phyloP scores from a whole-genome alignment of 352 stramenopile genomes.

The Phytopythium litorale region DNA sequence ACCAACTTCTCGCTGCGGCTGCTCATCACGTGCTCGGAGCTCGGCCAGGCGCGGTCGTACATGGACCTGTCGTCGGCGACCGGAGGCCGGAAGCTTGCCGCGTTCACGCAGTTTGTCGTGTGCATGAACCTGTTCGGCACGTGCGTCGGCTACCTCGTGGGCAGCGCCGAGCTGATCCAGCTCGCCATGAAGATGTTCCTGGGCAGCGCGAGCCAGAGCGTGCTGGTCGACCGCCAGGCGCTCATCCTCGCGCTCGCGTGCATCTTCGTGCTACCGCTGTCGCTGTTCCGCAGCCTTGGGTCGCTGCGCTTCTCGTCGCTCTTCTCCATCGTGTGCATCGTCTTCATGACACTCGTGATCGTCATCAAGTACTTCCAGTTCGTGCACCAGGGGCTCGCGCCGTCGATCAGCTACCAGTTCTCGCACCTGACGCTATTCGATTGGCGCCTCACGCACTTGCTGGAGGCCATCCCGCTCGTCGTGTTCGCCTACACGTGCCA shows the following conservation, averaged over 20 bases:
- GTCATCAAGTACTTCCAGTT: constrained; percentile 90
- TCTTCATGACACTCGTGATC: constrained; percentile 88
- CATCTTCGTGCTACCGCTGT: constrained; percentile 76
- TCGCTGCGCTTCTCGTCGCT: constrained; percentile 85
- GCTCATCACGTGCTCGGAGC: constrained; percentile 74
- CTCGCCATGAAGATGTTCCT: constrained; percentile 55
- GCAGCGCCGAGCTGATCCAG: constrained; percentile 74
- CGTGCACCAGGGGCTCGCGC: constrained; percentile 58
- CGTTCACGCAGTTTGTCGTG: constrained; percentile 75
- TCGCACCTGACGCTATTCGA: constrained; percentile 74
- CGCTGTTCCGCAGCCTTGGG: constrained; percentile 76
- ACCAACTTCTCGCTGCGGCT: constrained; percentile 84
- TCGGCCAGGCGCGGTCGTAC: constrained; percentile 73
- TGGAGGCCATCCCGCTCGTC: constrained; percentile 76
- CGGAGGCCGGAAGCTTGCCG: constrained; percentile 55
- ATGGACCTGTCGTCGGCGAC: constrained; percentile 74
- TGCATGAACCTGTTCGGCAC: constrained; percentile 88
- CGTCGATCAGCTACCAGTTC: constrained; percentile 66
- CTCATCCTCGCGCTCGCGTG: constrained; percentile 58
- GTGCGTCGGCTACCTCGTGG: constrained; percentile 80
- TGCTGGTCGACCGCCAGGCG: constrained; percentile 60
- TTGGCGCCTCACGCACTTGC: constrained; percentile 50
- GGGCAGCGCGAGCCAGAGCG: constrained; percentile 32
- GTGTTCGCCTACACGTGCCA: constrained; percentile 89
- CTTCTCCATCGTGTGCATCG: constrained; percentile 84